These are phyloP conservation scores for Metschnikowia baotianmanensis DNA, from an alignment of 805 yeast species.

Conservation along the genomic window DNA sequence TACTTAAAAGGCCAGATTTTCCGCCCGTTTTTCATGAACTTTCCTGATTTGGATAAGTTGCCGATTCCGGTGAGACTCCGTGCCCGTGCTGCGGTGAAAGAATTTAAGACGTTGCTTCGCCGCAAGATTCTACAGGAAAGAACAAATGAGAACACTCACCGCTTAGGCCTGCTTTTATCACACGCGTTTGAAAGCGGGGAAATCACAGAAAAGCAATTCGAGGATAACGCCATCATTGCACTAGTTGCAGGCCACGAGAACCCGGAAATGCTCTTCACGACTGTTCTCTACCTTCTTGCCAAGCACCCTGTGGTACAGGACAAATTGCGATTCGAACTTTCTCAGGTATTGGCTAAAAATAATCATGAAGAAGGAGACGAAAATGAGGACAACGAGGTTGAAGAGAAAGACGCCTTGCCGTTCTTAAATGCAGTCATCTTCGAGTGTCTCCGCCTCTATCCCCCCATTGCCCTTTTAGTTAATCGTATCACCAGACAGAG, in stretches of 20 bases:
- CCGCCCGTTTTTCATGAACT: conserved; percentile 51
- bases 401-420: conserved; percentile 16
- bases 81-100: conserved; percentile 39
- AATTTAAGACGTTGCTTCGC: conserved; percentile 20
- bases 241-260: conserved; percentile 66
- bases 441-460: conserved; percentile 50
- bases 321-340: conserved; percentile 21
- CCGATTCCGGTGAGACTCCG: conserved; percentile 47
- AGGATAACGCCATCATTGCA: conserved; percentile 53
- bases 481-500: conserved; percentile 45
- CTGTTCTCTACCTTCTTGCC: conserved; percentile 46
- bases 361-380: too few species aligned
- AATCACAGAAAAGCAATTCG: conserved; percentile 45
- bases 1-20: conserved; percentile 52
- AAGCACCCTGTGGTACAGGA: conserved; percentile 38
- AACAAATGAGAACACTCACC: conserved; percentile 34
- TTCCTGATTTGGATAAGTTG: conserved; percentile 51
- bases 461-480: conserved; percentile 57
- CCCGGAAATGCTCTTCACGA: conserved; percentile 51
- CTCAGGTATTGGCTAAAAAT: too few species aligned
- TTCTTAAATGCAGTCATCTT: conserved; percentile 36
- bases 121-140: conserved; percentile 24
- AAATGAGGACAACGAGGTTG: too few species aligned
- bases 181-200: conserved; percentile 35
- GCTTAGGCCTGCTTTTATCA: conserved; percentile 29